These are phyloP conservation scores for Phaeosphaeriaceae sp. DNA, from an alignment of 2,329 filamentous ascomycete species.

Conservation along the genomic window DNA sequence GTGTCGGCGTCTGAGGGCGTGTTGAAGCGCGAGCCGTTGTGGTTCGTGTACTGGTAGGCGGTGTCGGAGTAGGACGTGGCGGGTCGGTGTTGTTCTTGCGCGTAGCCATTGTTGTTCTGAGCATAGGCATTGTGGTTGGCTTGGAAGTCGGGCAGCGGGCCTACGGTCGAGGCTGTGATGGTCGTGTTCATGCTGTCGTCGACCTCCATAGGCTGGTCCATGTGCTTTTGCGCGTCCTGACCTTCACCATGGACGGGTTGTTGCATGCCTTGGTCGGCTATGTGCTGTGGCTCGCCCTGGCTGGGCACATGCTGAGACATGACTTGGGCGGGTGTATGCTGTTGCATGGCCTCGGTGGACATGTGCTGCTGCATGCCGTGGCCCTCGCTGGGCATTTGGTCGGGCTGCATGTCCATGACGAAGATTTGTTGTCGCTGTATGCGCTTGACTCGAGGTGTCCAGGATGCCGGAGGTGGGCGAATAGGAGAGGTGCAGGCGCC, in stretches of 20 bases:
- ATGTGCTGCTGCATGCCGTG: background rate
- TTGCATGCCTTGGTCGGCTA: background rate
- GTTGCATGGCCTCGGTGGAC: background rate
- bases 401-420: slow-evolving; percentile 30
- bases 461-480: slow-evolving; percentile 27
- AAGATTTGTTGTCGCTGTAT: slow-evolving; percentile 16
- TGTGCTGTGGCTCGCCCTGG: slow-evolving; percentile 1
- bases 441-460: slow-evolving; percentile 17
- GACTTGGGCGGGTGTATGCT: slow-evolving; percentile 1
- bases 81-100: slow-evolving; percentile 57
- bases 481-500: slow-evolving; percentile 30
- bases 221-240: slow-evolving; percentile 41
- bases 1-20: slow-evolving; percentile 58
- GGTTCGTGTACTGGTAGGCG: slow-evolving; percentile 49
- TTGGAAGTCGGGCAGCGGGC: slow-evolving; percentile 49
- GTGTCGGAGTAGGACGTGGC: slow-evolving; percentile 63
- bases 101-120: slow-evolving; percentile 35
- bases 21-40: slow-evolving; percentile 50
- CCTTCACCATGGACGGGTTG: background rate
- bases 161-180: slow-evolving; percentile 50
- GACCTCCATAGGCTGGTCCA: slow-evolving; percentile 48
- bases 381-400: slow-evolving; percentile 10
- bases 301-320: background rate
- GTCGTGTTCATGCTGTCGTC: slow-evolving; percentile 58
- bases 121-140: slow-evolving; percentile 5